These are phyloP conservation scores for Populus trichocarpa DNA, from an alignment of 441 rosid genomes.

Conservation along the genomic window DNA sequence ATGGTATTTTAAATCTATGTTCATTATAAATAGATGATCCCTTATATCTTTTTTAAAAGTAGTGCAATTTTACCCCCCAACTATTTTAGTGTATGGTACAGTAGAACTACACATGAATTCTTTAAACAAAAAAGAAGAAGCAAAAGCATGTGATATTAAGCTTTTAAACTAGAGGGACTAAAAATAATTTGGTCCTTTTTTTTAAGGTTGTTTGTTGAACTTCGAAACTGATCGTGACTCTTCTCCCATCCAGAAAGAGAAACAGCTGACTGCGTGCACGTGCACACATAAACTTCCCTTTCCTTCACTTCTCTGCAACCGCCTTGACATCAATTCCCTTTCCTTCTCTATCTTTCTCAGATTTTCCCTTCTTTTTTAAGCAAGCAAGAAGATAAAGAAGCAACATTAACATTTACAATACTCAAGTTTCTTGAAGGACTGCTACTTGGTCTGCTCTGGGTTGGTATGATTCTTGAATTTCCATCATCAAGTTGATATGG, in stretches of 20 bases:
- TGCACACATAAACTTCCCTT: neutral
- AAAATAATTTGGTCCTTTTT: too few relatives aligned
- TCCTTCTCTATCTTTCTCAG: neutral
- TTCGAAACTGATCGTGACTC: slow-evolving; percentile 1
- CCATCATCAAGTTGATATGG: slow-evolving; percentile 42
- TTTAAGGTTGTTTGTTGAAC: neutral
- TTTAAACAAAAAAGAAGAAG: too few relatives aligned
- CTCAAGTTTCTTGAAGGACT: neutral
- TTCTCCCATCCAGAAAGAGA: slow-evolving; percentile 1
- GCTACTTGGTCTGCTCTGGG: slow-evolving; percentile 21
- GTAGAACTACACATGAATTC: too few relatives aligned
- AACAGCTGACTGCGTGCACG: neutral
- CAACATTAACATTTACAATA: too few relatives aligned
- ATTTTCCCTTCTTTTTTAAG: neutral
- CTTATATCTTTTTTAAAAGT: too few relatives aligned
- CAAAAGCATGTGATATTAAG: neutral
- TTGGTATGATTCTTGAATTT: slow-evolving; percentile 21
- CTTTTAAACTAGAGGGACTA: too few relatives aligned
- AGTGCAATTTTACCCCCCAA: too few relatives aligned
- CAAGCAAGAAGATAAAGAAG: neutral
- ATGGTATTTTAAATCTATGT: too few relatives aligned
- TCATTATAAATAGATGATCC: too few relatives aligned
- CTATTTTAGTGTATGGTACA: too few relatives aligned
- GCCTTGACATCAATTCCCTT: slow-evolving; percentile 10
- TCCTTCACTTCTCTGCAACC: slow-evolving; percentile 17